These are phyloP conservation scores for Panaeolus cyanescens DNA, from an alignment of 768 basidiomycete species.

Conservation along the genomic window DNA sequence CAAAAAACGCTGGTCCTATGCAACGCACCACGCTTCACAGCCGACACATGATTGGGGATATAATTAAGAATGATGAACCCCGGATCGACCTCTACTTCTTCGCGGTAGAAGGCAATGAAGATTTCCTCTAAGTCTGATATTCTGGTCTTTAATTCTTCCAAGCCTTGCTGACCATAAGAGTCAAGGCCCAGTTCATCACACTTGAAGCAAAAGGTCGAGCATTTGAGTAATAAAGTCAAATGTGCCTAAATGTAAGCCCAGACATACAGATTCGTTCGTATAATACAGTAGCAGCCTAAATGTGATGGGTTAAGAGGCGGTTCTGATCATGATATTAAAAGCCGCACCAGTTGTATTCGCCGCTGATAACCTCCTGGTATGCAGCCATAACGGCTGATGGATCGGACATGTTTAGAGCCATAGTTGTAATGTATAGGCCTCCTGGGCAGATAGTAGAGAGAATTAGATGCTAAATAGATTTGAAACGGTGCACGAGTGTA, in stretches of 20 bases:
- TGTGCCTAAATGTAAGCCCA: not conserved
- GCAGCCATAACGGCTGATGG: conserved; percentile 27
- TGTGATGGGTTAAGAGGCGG: not conserved
- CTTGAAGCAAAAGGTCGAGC: conserved; percentile 20
- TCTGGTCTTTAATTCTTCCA: conserved; percentile 47
- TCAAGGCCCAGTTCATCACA: conserved; percentile 40
- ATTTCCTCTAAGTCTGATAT: conserved; percentile 38
- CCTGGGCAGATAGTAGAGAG: not conserved
- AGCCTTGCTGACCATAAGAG: conserved; percentile 41
- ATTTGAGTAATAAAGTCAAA: conserved; percentile 3
- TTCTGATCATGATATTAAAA: not conserved
- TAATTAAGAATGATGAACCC: conserved; percentile 47
- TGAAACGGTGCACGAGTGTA: not conserved
- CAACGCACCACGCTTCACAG: conserved; percentile 28
- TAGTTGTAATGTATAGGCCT: not conserved
- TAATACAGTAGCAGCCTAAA: conserved; percentile 6
- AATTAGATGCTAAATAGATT: not conserved
- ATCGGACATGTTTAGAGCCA: conserved; percentile 23
- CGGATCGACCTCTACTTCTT: conserved; percentile 36
- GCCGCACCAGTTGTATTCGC: conserved; percentile 29
- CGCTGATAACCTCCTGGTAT: conserved; percentile 29
- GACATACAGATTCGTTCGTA: conserved; percentile 22
- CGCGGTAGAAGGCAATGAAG: conserved; percentile 48
- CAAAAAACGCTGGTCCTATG: not conserved
- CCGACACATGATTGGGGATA: conserved; percentile 42